Conservation (phyloP, 352 stramenopile species). For the Pythium guiyangense region DNA sequence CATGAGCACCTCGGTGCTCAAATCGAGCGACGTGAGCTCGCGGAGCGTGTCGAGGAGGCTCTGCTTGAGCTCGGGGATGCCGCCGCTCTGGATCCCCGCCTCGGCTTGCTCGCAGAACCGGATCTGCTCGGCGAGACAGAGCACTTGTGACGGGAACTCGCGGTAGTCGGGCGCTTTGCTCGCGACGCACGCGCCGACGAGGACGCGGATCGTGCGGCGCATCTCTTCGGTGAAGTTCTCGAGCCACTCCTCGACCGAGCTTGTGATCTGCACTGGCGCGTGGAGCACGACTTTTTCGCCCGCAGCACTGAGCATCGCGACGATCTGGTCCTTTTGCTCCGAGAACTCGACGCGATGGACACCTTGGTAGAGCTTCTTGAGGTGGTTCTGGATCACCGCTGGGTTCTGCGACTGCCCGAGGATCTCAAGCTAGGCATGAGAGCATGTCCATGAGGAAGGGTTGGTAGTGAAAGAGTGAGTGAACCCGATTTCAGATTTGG, state of each 20-base stretch:
- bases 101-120: conserved; percentile 90
- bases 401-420: conserved; percentile 92
- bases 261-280: conserved; percentile 81
- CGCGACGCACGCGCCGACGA: conserved; percentile 74
- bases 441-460: not conserved
- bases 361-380: conserved; percentile 96
- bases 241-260: conserved; percentile 93
- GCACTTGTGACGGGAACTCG: conserved; percentile 86
- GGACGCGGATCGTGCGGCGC: conserved; percentile 80
- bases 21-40: conserved; percentile 77
- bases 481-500: too few relatives aligned
- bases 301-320: conserved; percentile 81
- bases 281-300: conserved; percentile 85
- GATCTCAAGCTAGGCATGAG: conserved; percentile 81
- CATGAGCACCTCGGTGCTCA: conserved; percentile 84
- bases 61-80: conserved; percentile 59
- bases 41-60: conserved; percentile 62
- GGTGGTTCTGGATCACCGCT: conserved; percentile 91
- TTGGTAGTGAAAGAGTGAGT: not conserved
- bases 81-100: conserved; percentile 73
- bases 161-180: conserved; percentile 83
- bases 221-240: conserved; percentile 90
- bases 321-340: conserved; percentile 73
- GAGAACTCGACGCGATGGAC: conserved; percentile 91
- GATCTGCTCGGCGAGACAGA: conserved; percentile 91